Base-by-base conservation (phyloP, 1,139 yeast species). In the Kodamaea alishanica region DNA sequence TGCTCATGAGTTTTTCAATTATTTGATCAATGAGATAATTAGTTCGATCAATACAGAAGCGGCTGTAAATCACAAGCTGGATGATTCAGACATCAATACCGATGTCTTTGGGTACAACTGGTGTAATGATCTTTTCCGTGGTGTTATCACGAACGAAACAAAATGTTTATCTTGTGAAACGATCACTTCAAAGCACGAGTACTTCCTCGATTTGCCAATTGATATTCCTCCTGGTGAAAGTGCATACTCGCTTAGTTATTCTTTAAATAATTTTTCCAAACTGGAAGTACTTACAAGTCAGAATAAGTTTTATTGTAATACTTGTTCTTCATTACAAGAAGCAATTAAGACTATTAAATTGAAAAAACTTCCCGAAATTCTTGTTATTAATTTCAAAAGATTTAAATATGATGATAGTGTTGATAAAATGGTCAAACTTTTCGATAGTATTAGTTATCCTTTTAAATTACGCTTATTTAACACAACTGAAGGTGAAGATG, bases 1-100 rank as follows among this genome's bases (percentile, higher is more conserved):
- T 67, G 97, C 98, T 2, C 98, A 92, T 61, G 98, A 92, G 60
- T 92, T 92, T 60, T 75, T 89, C 56, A 90, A 90, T 59, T 90
- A 87, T 54, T 61, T 90, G 48, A 70, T 92, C 38, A 92, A 92
- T 60, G 86, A 82, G 48, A 77, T 87, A 25, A 79, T 89, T 42
- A 98, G 92, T 49, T 72, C 77, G 28, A 61, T 86, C 26, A 80
- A 77, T 41, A 57, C 58, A 40, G 75, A 59, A 40, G 38, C 47
- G 39, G 66, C 63, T 9, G 41, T 48, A 23, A 58, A 59, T 6
- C 52, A 64, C 24, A 22, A 20, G 6, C 10, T 9, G 8, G 26
- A 28, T 8, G 26, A 29, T 20, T 15, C 20, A 15, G 4, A 15
- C 20, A 15, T 15, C 4, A 15, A 15, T 15, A 15, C 20, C 4